Evolutionary conservation across 192 early-diverging fungal genomes (phyloP), one percentile per base, ranked within the genome.

Genomic region (Podila clonocystis): DNA sequence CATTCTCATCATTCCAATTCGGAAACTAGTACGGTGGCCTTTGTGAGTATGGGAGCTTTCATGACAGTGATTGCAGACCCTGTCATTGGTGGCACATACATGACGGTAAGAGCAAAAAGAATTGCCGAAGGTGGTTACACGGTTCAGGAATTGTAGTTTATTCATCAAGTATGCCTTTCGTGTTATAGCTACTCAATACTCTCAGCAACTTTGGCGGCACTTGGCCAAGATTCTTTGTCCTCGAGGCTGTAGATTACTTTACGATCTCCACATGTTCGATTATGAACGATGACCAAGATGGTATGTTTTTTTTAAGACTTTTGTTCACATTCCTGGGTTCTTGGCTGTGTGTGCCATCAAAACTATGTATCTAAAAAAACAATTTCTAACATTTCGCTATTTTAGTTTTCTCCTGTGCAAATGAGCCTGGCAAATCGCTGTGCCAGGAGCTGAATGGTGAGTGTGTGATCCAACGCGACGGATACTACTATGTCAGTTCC

Each of bases 121-220:
- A 55, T 6, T 11, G 22, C 52, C n/a, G 52, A 55, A 55, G 34
- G 34, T 36, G 34, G 52, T 55, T 26, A 55, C 5, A n/a, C n/a
- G 50, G 4, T 7, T 6, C 50, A n/a, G 50, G 50, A 52, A 22
- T 0, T 22, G 19, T 52, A 22, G 4, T 55, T 5, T 55, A 24
- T 5, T 26, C 52, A 55, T 55, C 52, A 52, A 52, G 9, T 9
- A 45, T 45, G 1, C 41, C 17, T 55, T 26, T 26, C 19, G 6
- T 11, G 4, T 22, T 24, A 9, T 72, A 90, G 72, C 88, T 96
- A 60, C 83, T 99, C 33, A 97, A 98, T 72, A 99, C 98, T 5
- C 75, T 98, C 62, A 94, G 92, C 71, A 99, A 99, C 77, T 94
- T 99, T 78, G 98, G 97, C 57, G 98, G 98, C 33, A 99, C 97